Percentiles rank a stretch among this genome's conserved stretches.
These are phyloP conservation scores for Hibiscus syriacus DNA, from an alignment of 345 rosid species.

Conservation along the genomic window DNA sequence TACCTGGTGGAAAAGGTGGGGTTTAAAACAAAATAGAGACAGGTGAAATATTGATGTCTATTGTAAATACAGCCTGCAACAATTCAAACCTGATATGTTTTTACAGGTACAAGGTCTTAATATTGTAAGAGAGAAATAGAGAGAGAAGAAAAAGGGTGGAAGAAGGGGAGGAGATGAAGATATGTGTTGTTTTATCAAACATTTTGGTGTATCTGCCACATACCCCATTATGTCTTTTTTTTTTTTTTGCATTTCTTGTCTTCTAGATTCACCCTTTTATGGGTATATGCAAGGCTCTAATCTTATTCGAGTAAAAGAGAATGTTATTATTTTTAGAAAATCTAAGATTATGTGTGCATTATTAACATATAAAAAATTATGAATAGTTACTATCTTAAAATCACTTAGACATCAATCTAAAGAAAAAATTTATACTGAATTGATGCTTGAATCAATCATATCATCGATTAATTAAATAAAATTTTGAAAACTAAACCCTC, in stretches of 20 bases:
- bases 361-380: too few relatives aligned
- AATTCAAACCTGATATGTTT: constrained; percentile 6
- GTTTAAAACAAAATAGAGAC: constrained; percentile 22
- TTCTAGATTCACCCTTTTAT: not conserved
- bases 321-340: too few relatives aligned
- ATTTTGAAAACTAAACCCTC: too few relatives aligned
- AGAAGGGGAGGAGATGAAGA: too few relatives aligned
- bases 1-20: not conserved
- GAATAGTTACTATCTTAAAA: too few relatives aligned
- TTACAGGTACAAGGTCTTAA: constrained; percentile 33
- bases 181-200: constrained; percentile 8
- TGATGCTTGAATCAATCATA: too few relatives aligned
- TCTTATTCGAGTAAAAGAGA: too few relatives aligned
- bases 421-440: too few relatives aligned
- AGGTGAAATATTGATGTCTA: constrained; percentile 6
- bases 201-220: constrained; percentile 16
- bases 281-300: not conserved
- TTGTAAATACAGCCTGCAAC: constrained; percentile 8
- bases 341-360: too few relatives aligned
- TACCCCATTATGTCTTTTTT: constrained; percentile 13
- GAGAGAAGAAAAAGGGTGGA: too few relatives aligned
- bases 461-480: too few relatives aligned
- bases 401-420: too few relatives aligned
- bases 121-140: not conserved
- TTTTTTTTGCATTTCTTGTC: constrained; percentile 18